Conservation (phyloP, 2,329 filamentous ascomycete species). For the Atkinsonella hypoxylon region DNA sequence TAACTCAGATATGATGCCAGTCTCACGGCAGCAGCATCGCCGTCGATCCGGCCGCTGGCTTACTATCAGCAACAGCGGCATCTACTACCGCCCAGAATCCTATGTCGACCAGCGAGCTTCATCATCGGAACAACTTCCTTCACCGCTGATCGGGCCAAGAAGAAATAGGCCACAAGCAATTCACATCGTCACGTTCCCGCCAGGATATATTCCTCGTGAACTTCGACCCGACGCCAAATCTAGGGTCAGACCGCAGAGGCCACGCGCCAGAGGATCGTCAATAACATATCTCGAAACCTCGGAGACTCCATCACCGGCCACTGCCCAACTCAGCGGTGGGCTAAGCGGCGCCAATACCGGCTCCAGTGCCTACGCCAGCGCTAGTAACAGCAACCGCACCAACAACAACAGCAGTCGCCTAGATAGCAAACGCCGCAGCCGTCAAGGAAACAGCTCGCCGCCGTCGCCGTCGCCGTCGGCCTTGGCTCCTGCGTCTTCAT, state of each 20-base stretch:
- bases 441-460: background rate
- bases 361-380: conserved; percentile 9
- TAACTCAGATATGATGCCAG: conserved; percentile 7
- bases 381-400: conserved; percentile 28
- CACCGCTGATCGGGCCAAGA: conserved; percentile 27
- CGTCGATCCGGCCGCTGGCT: conserved; percentile 6
- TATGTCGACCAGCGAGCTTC: conserved; percentile 1
- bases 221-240: conserved; percentile 18
- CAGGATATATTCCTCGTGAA: conserved; percentile 33
- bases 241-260: background rate
- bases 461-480: background rate
- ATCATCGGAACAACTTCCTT: conserved; percentile 17
- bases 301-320: background rate
- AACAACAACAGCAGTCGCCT: conserved; percentile 22
- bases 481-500: background rate
- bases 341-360: background rate
- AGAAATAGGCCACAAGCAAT: conserved; percentile 28
- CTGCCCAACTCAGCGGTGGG: background rate
- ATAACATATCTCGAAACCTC: conserved; percentile 1
- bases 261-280: conserved; percentile 1
- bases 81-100: conserved; percentile 8
- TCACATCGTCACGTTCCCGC: conserved; percentile 29
- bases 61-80: conserved; percentile 3
- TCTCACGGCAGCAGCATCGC: conserved; percentile 1
- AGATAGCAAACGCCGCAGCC: conserved; percentile 23